Evolutionary conservation across 140 eudicot genomes (phyloP), one percentile per base, ranked within the genome.

Genomic region (Flaveria floridana): DNA sequence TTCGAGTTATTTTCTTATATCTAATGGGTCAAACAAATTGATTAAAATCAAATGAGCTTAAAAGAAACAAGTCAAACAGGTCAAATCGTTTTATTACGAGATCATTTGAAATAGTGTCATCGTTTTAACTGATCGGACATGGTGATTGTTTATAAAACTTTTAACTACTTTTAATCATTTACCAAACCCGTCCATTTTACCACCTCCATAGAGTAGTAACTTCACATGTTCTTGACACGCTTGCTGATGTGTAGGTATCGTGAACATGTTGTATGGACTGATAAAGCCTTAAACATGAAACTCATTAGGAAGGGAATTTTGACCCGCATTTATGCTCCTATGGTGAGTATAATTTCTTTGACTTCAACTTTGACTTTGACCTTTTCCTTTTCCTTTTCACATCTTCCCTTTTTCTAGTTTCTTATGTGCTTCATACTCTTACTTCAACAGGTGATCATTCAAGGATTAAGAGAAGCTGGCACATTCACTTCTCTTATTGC

Each of bases 261-360:
- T 42, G 99, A 95, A 46, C 99, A 87, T 69, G 95, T 95, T 62
- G 99, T 91, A 10, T 91, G 97, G 99, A 82, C 91, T 2, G 92
- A 91, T 65, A 82, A 83, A 68, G 68, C 83, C 61, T 53, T 91
- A 30, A 95, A 85, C 72, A 42, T 68, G 82, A 95, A 87, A 76
- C 82, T 95, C 11, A 6, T 88, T 68, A 87, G 84, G 84, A 87
- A 87, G 77, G 97, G 97, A 59, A 89, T 95, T 47, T 75, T 95
- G 61, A 84, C 92, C 64, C 99, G 96, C 76, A 91, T 95, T 64
- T 78, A 91, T 72, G 87, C 97, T 76, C 99, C 99, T 66, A 91
- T 95, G 99, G 99, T 89, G 53, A 79, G 82, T 69, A 7, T 30
- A 21, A 13, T 72, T 6, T 14, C 48, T 42, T 65, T 44, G 6